Evolutionary conservation across 179 eudicot genomes (phyloP), one percentile per base, ranked within the genome.

Genomic region (Amaranthus tricolor): DNA sequence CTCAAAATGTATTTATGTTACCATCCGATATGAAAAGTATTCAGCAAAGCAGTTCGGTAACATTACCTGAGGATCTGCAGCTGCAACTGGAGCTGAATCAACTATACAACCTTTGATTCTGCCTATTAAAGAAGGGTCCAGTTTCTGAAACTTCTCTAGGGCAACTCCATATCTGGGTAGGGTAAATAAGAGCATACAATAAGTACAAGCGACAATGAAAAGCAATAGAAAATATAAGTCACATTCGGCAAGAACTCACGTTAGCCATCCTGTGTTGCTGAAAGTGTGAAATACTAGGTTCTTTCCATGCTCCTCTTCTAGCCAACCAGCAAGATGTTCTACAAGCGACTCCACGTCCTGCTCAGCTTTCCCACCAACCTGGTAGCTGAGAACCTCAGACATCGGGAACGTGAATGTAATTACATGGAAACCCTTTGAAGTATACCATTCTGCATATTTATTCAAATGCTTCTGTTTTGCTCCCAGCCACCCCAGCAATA

Each of bases 231-330:
- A 12, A 54, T n/a, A 12, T 44, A 61, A 66, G 40, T 6, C 24
- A 31, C 40, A 21, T 17, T 14, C 5, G 48, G 24, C 40, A 61
- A 74, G 7, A 60, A 83, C 97, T 86, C 84, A 95, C 99, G 88
- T 90, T 82, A 95, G 76, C 99, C 99, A 95, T 73, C 99, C 99
- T 3, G 99, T 95, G 81, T 95, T 95, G 79, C 99, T 95, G 76
- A 95, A 95, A 43, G 97, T 95, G 80, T 95, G 99, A 70, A 95
- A 95, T 63, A 95, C 92, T 63, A 95, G 81, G 79, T 93, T 93
- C 84, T 92, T 91, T 61, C 88, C 97, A 68, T 82, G 80, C 77
- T 95, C 97, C 81, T 92, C 98, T 70, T 93, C 97, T 79, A 95
- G 73, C 97, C 97, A 95, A 54, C 86, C 95, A 57, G 88, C 83